phyloP scores from a whole-genome alignment of 345 rosid genomes.

The Boechera retrofracta region DNA sequence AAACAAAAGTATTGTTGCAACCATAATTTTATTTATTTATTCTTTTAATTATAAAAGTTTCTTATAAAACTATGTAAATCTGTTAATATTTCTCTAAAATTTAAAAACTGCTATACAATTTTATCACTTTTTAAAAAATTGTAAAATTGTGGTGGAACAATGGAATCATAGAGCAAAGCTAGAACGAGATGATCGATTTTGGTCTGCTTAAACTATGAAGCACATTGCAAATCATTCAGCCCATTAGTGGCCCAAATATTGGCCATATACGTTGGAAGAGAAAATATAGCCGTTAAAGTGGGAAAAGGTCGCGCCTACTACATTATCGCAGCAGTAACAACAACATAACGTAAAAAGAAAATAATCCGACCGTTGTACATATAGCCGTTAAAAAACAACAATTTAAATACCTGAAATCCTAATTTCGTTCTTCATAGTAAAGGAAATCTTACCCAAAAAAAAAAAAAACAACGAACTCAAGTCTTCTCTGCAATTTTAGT shows the following conservation, averaged over 20 bases:
- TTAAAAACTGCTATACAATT: too few species aligned
- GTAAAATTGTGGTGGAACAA: too few species aligned
- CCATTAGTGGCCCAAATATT: conserved; percentile 19
- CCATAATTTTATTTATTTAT: too few species aligned
- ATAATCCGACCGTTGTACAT: conserved; percentile 66
- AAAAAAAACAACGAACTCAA: background rate
- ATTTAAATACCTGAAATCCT: conserved; percentile 49
- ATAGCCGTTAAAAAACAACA: conserved; percentile 47
- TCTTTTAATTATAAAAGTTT: too few species aligned
- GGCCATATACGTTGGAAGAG: background rate
- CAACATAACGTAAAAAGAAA: conserved; percentile 20
- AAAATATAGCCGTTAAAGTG: conserved; percentile 43
- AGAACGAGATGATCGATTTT: too few species aligned
- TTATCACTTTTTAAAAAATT: too few species aligned
- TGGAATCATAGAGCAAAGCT: background rate
- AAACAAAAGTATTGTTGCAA: too few species aligned
- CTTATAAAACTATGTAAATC: too few species aligned
- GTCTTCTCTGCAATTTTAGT: conserved; percentile 32
- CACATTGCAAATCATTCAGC: background rate
- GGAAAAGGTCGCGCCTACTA: conserved; percentile 4
- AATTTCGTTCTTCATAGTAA: conserved; percentile 17
- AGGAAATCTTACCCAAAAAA: conserved; percentile 22
- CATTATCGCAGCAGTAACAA: conserved; percentile 12
- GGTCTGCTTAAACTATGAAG: background rate
- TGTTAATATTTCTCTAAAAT: too few species aligned